These are phyloP conservation scores for Paramecium primaurelia DNA, from an alignment of 73 alveolate species.

Conservation along the genomic window DNA sequence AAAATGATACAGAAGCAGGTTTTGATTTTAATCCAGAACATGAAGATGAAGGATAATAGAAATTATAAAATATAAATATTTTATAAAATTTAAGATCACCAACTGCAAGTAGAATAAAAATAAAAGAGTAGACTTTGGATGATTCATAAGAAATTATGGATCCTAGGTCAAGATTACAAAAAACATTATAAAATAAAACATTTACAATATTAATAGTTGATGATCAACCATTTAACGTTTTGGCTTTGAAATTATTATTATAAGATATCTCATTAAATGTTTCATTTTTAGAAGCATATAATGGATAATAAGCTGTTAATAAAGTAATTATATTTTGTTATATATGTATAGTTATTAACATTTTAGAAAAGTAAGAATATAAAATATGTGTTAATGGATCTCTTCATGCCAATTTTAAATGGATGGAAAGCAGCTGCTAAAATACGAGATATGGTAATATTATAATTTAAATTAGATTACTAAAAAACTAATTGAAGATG, in stretches of 20 bases:
- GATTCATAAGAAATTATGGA: not conserved
- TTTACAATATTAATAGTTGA: slow-evolving; percentile 50
- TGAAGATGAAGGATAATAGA: not conserved
- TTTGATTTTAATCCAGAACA: not conserved
- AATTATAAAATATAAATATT: not conserved
- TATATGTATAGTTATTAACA: not conserved
- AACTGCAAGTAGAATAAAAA: not conserved
- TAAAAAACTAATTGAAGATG: not conserved
- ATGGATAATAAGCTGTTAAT: slow-evolving; percentile 56
- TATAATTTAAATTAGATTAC: not conserved
- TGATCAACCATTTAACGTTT: slow-evolving; percentile 54
- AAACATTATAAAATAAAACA: not conserved
- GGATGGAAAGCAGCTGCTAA: slow-evolving; percentile 42
- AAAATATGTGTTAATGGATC: slow-evolving; percentile 30
- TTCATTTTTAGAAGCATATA: slow-evolving; percentile 43
- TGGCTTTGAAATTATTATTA: slow-evolving; percentile 29
- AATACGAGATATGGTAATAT: slow-evolving; percentile 21
- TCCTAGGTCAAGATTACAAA: not conserved
- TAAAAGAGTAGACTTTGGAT: not conserved
- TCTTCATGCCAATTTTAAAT: slow-evolving; percentile 55
- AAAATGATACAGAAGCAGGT: not conserved
- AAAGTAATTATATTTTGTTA: not conserved
- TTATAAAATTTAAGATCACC: not conserved
- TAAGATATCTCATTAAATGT: not conserved
- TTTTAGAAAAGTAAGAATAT: not conserved